phyloP scores from a whole-genome alignment of 495 filamentous ascomycete genomes.

The Gamarada debralockiae region DNA sequence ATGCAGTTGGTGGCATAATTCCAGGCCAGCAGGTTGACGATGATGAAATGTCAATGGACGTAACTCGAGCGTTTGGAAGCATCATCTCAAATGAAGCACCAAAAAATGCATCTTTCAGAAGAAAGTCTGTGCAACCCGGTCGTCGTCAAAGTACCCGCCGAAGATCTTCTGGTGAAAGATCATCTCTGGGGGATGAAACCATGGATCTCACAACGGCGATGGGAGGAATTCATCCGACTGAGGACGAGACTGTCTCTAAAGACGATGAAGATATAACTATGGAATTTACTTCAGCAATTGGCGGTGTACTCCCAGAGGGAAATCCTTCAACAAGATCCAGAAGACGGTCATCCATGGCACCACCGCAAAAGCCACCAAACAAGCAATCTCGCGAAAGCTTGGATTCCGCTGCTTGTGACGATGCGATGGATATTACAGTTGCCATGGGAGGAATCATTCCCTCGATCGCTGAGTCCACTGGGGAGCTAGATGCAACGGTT shows the following conservation, averaged over 20 bases:
- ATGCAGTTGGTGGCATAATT: conserved; percentile 77
- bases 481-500: conserved; percentile 23
- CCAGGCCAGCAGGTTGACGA: conserved; percentile 33
- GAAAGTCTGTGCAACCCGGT: conserved; percentile 16
- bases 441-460: conserved; percentile 66
- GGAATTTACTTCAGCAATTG: conserved; percentile 81
- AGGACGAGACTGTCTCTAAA: conserved; percentile 23
- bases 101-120: conserved; percentile 2
- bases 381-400: conserved; percentile 15
- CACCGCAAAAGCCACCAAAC: not conserved
- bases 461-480: conserved; percentile 9
- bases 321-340: conserved; percentile 21
- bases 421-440: conserved; percentile 69
- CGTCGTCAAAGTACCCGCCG: conserved; percentile 27
- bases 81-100: conserved; percentile 50
- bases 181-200: conserved; percentile 53
- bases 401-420: conserved; percentile 27
- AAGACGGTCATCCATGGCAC: conserved; percentile 15
- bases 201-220: conserved; percentile 78
- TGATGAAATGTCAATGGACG: conserved; percentile 73
- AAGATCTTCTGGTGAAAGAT: conserved; percentile 22
- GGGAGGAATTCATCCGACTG: conserved; percentile 48
- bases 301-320: conserved; percentile 62
- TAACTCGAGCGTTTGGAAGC: conserved; percentile 75
- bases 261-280: conserved; percentile 70